Percentiles rank a stretch among this genome's conserved stretches.
phyloP scores from a whole-genome alignment of 2,329 filamentous ascomycete genomes.

The Pezicula radicicola region DNA sequence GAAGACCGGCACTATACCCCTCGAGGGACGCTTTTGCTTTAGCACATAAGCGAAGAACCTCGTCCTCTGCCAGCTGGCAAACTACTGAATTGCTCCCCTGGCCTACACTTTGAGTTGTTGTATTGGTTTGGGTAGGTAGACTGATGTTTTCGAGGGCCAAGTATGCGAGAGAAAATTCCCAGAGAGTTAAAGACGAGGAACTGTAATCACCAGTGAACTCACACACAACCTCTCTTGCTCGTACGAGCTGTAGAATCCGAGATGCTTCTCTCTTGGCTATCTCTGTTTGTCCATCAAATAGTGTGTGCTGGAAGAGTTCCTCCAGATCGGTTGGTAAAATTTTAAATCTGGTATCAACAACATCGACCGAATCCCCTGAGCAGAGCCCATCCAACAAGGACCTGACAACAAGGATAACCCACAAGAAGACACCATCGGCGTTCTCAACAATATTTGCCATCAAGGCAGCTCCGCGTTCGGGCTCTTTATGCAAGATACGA shows the following conservation, averaged over 20 bases:
- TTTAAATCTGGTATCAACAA: constrained; percentile 5
- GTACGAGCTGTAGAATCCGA: constrained; percentile 1
- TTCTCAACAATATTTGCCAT: constrained; percentile 8
- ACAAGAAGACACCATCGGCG: constrained; percentile 21
- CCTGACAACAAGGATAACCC: constrained; percentile 17
- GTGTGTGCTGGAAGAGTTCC: constrained; percentile 5
- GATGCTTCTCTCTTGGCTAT: constrained; percentile 2
- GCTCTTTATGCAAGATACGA: background rate
- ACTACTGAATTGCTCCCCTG: too few relatives aligned
- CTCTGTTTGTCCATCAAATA: constrained; percentile 13
- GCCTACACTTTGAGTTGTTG: too few relatives aligned
- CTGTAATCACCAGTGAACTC: background rate
- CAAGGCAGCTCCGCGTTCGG: background rate
- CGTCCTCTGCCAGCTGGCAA: background rate
- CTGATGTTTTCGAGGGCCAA: background rate
- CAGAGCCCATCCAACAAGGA: constrained; percentile 7
- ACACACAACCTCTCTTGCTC: background rate
- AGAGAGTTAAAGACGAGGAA: background rate
- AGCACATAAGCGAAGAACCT: background rate
- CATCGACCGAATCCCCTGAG: constrained; percentile 5
- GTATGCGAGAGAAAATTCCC: background rate
- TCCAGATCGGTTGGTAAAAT: constrained; percentile 6
- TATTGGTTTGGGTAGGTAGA: too few relatives aligned
- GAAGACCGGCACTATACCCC: background rate
- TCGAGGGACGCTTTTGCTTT: background rate